A percentile compares a stretch with the other conserved stretches of the same genome.
Conservation (phyloP, 495 filamentous ascomycete genomes). For the Podospora conica region DNA sequence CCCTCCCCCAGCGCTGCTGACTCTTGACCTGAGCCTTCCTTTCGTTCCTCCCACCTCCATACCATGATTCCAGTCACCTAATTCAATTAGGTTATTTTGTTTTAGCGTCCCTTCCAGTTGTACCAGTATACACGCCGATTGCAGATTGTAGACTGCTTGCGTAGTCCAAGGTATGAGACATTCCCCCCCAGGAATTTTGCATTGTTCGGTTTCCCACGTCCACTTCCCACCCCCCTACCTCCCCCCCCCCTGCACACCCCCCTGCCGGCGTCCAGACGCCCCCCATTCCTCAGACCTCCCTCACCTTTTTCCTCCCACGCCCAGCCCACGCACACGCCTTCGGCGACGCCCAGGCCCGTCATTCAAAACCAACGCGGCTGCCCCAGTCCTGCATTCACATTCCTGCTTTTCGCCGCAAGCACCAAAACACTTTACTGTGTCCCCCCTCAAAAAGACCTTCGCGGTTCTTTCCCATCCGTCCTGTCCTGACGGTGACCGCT, state of each 20-base stretch:
- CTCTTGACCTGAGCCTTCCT: not conserved
- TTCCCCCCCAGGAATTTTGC: not conserved
- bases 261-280: not conserved
- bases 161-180: not conserved
- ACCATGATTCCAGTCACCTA: not conserved
- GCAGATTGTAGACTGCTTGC: not conserved
- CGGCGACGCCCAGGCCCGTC: constrained; percentile 11
- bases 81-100: too few relatives aligned
- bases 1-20: not conserved
- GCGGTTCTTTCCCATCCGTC: constrained; percentile 14
- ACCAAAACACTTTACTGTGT: constrained; percentile 18
- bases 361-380: constrained; percentile 26
- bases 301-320: constrained; percentile 6
- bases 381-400: constrained; percentile 15
- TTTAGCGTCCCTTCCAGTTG: not conserved
- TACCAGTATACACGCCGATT: not conserved
- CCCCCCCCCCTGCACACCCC: not conserved
- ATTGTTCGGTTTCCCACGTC: not conserved
- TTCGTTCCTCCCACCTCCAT: not conserved
- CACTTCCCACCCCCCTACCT: not conserved
- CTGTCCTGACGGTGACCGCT: constrained; percentile 21
- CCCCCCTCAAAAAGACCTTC: constrained; percentile 17
- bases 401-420: constrained; percentile 16
- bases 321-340: constrained; percentile 13
- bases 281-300: not conserved